Conservation (phyloP, 768 basidiomycete genomes). For the Phaeotremella skinneri region DNA sequence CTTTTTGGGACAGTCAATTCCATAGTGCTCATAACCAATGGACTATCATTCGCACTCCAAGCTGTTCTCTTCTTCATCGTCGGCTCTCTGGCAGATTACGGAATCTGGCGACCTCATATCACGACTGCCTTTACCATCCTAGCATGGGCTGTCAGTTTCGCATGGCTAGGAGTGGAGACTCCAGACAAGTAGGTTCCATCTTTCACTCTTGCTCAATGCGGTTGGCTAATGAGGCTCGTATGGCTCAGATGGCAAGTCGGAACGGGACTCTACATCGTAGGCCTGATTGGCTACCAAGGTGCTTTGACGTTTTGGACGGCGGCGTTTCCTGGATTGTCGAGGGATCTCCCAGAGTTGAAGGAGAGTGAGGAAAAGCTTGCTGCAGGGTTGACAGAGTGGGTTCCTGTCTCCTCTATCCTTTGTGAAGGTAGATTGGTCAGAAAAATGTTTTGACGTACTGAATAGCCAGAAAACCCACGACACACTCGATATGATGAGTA, state of each 20-base stretch:
- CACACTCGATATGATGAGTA: constrained; percentile 61
- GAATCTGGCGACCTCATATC: constrained; percentile 76
- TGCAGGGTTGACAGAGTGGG: constrained; percentile 36
- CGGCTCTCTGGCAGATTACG: constrained; percentile 79
- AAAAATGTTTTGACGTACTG: constrained; percentile 1
- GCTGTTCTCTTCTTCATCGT: constrained; percentile 64
- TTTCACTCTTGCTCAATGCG: constrained; percentile 55
- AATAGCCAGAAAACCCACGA: constrained; percentile 39
- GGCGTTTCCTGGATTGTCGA: constrained; percentile 72
- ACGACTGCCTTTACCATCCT: constrained; percentile 70
- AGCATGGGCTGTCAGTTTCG: constrained; percentile 68
- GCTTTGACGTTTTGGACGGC: constrained; percentile 79
- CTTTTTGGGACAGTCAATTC: constrained; percentile 56
- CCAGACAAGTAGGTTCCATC: constrained; percentile 33
- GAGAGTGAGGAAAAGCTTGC: constrained; percentile 45
- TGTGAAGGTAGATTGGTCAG: not conserved
- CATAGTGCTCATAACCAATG: constrained; percentile 73
- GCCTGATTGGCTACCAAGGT: constrained; percentile 74
- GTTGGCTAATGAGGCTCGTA: constrained; percentile 48
- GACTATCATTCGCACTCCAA: constrained; percentile 74
- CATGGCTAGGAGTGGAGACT: constrained; percentile 65
- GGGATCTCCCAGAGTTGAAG: constrained; percentile 68
- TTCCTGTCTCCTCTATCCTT: not conserved
- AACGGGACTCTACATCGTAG: constrained; percentile 32
- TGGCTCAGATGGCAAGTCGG: constrained; percentile 50